Evolutionary conservation across 441 rosid species (phyloP).

Genomic region (Erodium moschatum): DNA sequence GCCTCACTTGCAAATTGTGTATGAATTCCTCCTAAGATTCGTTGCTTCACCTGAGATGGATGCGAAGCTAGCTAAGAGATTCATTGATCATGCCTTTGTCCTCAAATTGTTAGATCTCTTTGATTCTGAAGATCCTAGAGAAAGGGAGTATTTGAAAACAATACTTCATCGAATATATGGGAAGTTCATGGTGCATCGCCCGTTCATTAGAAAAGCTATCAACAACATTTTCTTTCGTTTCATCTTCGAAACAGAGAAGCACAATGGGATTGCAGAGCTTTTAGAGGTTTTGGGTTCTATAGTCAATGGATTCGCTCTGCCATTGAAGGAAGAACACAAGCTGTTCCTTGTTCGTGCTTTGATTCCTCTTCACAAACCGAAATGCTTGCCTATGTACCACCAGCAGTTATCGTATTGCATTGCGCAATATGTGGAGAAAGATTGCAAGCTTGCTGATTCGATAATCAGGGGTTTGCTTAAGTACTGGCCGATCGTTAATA

Average conservation of each 20-base stretch:
- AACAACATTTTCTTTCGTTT: conserved; percentile 68
- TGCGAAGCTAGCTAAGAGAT: conserved; percentile 60
- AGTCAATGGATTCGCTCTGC: conserved; percentile 63
- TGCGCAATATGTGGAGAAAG: conserved; percentile 63
- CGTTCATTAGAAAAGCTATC: conserved; percentile 76
- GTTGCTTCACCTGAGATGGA: conserved; percentile 66
- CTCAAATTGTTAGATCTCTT: conserved; percentile 50
- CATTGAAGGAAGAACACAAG: conserved; percentile 66
- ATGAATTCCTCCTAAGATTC: conserved; percentile 53
- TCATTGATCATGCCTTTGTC: conserved; percentile 58
- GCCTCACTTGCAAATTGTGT: conserved; percentile 73
- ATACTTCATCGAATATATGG: too few relatives aligned
- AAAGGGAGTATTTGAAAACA: too few relatives aligned
- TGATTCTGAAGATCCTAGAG: too few relatives aligned
- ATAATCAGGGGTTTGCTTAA: conserved; percentile 55
- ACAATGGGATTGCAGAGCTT: conserved; percentile 74
- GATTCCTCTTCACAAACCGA: conserved; percentile 64
- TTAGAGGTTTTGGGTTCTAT: conserved; percentile 71
- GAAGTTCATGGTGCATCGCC: conserved; percentile 26
- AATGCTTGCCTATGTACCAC: conserved; percentile 55
- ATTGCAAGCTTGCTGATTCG: conserved; percentile 63
- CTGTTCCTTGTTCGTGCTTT: conserved; percentile 61
- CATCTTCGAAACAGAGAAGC: conserved; percentile 82
- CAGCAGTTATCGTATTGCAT: conserved; percentile 67
- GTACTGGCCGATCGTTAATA: conserved; percentile 62